Evolutionary conservation across 306 rosid genomes (phyloP), one percentile per base, ranked within the genome.

Genomic region (Quercus alba): DNA sequence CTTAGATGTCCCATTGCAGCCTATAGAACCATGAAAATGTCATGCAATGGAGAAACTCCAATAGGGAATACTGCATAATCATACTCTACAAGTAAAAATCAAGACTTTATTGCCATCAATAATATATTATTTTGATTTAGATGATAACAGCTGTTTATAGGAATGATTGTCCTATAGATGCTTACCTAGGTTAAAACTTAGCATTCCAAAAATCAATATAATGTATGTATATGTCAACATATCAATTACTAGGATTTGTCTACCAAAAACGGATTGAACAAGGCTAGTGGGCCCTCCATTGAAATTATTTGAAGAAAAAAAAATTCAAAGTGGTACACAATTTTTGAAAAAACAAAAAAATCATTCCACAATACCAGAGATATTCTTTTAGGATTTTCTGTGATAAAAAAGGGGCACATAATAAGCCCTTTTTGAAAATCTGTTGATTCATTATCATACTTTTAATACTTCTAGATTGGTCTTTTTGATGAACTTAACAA

Each of bases 181-280:
- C 6, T 54, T 59, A 57, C 73, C 26, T 51, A n/a, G 41, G 70
- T 18, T 49, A 71, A 56, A 46, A 51, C 72, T 51, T 75, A 67
- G 59, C 56, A 35, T 17, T 76, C 78, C 18, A n/a, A 35, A 13
- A 41, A 69, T 78, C 76, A 55, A 59, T 49, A 62, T 64, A 31
- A 51, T 56, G 49, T 71, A 68, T 31, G 55, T 75, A 58, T 28
- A 57, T 77, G 49, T 38, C 52, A 75, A 55, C 75, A 61, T 75
- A 74, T 59, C 52, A 68, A 73, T 31, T 14, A 13, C 70, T 64
- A 64, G 20, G 17, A 73, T 73, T 49, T 30, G 38, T 64, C 44
- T 17, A 30, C 18, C 7, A 28, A 12, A 62, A 14, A 14, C 14
- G 11, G 46, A 41, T 41, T 41, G 46, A 41, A 41, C 46, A 41